These are phyloP conservation scores for Barnettozyma pratensis DNA, from an alignment of 805 yeast species.

Conservation along the genomic window DNA sequence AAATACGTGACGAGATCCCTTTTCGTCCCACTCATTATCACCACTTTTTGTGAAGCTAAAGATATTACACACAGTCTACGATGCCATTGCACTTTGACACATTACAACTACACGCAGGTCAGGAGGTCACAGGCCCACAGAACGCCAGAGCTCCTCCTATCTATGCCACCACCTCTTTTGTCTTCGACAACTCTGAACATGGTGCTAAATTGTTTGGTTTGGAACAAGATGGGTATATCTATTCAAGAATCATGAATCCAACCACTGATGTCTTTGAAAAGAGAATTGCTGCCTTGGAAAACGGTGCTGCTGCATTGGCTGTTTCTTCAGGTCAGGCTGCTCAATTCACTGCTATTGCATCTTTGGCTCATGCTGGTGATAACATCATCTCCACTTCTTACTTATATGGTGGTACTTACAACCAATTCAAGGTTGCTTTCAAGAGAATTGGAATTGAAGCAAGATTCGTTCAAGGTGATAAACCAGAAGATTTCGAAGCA, in stretches of 20 bases:
- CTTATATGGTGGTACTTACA: slow-evolving; percentile 94
- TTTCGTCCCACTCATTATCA: neutral
- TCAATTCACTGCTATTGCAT: slow-evolving; percentile 77
- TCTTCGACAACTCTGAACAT: slow-evolving; percentile 80
- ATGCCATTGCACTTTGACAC: slow-evolving; percentile 74
- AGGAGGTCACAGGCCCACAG: slow-evolving; percentile 54
- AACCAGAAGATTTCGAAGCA: slow-evolving; percentile 63
- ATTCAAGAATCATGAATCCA: slow-evolving; percentile 89
- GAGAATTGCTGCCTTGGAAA: slow-evolving; percentile 85
- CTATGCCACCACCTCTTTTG: slow-evolving; percentile 87
- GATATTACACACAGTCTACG: neutral
- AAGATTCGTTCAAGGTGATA: slow-evolving; percentile 80
- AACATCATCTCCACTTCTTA: slow-evolving; percentile 82
- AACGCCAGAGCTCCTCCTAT: slow-evolving; percentile 86
- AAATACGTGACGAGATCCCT: neutral
- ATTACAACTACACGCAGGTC: slow-evolving; percentile 93
- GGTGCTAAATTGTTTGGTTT: slow-evolving; percentile 90
- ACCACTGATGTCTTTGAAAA: slow-evolving; percentile 88
- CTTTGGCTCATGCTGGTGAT: slow-evolving; percentile 83
- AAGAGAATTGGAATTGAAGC: slow-evolving; percentile 83
- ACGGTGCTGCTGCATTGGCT: slow-evolving; percentile 88
- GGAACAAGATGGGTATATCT: slow-evolving; percentile 78
- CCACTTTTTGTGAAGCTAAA: neutral
- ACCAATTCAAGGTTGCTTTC: slow-evolving; percentile 90
- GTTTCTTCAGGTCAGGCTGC: slow-evolving; percentile 97